Percentiles rank a stretch among this genome's conserved stretches.
These are phyloP conservation scores for Solanum piurae DNA, from an alignment of 257 asterid species.

Conservation along the genomic window DNA sequence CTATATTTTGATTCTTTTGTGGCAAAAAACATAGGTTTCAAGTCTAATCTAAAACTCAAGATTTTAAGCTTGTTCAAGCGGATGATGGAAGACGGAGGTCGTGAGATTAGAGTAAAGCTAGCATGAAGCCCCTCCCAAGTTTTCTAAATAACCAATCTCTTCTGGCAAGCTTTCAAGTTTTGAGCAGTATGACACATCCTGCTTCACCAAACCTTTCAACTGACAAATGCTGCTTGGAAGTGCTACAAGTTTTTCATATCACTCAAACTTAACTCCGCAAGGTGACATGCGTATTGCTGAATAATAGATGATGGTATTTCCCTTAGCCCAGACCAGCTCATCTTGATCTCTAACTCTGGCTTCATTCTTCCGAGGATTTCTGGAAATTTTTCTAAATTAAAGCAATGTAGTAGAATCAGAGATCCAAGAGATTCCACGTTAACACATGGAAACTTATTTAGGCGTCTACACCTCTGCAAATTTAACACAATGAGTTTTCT, in stretches of 20 bases:
- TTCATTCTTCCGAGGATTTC: too few species aligned
- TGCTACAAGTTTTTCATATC: not conserved
- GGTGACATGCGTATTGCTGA: not conserved
- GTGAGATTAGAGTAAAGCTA: not conserved
- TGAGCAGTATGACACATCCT: not conserved
- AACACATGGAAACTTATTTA: too few species aligned
- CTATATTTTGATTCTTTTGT: too few species aligned
- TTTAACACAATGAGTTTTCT: too few species aligned
- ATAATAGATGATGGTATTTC: too few species aligned
- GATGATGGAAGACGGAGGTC: not conserved
- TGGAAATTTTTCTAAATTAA: too few species aligned
- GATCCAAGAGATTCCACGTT: too few species aligned
- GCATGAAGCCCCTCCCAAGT: not conserved
- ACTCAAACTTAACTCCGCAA: not conserved
- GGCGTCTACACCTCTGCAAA: too few species aligned
- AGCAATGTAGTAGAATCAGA: too few species aligned
- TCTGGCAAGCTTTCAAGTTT: not conserved
- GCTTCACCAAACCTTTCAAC: not conserved
- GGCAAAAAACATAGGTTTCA: too few species aligned
- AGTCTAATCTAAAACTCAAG: not conserved
- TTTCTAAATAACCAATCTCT: not conserved
- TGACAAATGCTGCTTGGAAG: not conserved
- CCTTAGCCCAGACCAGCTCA: too few species aligned
- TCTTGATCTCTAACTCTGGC: too few species aligned
- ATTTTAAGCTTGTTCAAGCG: not conserved